Base-by-base conservation (phyloP, 2,329 filamentous ascomycete genomes). In the Coniosporium tulheliwenetii region DNA sequence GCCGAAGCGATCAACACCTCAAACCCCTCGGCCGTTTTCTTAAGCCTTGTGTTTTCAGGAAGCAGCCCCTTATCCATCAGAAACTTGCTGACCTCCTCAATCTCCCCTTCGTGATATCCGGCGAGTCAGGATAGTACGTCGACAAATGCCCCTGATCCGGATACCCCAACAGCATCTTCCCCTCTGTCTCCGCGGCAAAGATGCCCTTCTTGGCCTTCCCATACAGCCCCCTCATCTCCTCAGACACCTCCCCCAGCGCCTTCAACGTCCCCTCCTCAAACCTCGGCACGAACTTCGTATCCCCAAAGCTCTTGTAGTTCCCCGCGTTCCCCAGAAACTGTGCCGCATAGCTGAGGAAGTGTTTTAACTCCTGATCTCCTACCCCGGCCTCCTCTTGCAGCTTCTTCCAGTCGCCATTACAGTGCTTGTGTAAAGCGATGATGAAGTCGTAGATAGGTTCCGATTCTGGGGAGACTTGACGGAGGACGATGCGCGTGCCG, bases 381-480 rank as follows among this genome's bases (percentile, higher is more conserved):
- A 69, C 46, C 2, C 61, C 60, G 8, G 64, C 58, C 12, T 64
- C 52, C 34, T 62, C 57, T 38, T 61, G 57, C 7, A 69, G 55
- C 9, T 54, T 49, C 31, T 64, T 55, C 61, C 71, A 73, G 47
- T 71, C 59, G 29, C 70, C 70, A 38, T 63, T 56, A 50, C 59
- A 61, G 39, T 57, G 51, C 44, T 63, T 62, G 52, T 72, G 64
- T 8, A 73, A 53, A 8, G 62, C 58, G 41, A 73, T 52, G 36
- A 73, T 70, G 52, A 73, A 67, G 51, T 74, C 70, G 47, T 71
- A 72, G 41, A 73, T 70, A 33, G 52, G 49, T 46, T 68, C 67
- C 3, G 66, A 65, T 48, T 73, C 70, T 29, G 63, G 59, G 3
- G 66, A 71, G 26, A 68, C 58, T 51, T 73, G 70, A 34, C 69